Base-by-base conservation (phyloP, 306 rosid species). In the Inga laurina region DNA sequence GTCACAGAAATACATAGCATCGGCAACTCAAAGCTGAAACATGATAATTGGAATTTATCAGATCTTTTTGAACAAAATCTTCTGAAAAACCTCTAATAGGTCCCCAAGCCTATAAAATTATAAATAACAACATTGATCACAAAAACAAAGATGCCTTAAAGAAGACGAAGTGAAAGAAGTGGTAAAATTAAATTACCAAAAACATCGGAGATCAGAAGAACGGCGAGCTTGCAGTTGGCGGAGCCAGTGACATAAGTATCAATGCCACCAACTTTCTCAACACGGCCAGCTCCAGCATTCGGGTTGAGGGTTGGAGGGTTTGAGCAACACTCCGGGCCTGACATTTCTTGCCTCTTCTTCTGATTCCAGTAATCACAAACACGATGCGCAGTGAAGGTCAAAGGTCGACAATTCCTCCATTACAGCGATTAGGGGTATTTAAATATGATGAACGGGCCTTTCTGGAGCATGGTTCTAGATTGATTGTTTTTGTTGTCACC, bases 231-330 rank as follows among this genome's bases (percentile, higher is more conserved):
- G 83, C 96, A 89, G 32, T 84, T 39, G 10, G 89, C 74, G 51
- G 90, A 62, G 77, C 92, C 97, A 12, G 88, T 34, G 86, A 90
- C 70, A n/a, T 92, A 92, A 81, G 88, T 2, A 62, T 49, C 21
- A 3, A 94, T 77, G 76, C 88, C 89, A 3, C 68, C 90, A 0
- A 92, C 34, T 45, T 81, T 76, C 10, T 90, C 91, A 21, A 92
- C 91, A 10, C 67, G 90, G 4, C 97, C 97, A 34, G 34, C 65
- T 78, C 98, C 98, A 6, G 77, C 48, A 64, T 0, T 82, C 0
- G 97, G 88, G 72, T 91, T 64, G 34, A 93, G 88, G 1, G 70
- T 84, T 15, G 97, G 97, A 61, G 98, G 97, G 75, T 91, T 87
- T 34, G 93, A 87, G 80, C 98, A 94, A 76, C 98, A 92, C 43